phyloP scores from a whole-genome alignment of 495 filamentous ascomycete species.

The Echria macrotheca region DNA sequence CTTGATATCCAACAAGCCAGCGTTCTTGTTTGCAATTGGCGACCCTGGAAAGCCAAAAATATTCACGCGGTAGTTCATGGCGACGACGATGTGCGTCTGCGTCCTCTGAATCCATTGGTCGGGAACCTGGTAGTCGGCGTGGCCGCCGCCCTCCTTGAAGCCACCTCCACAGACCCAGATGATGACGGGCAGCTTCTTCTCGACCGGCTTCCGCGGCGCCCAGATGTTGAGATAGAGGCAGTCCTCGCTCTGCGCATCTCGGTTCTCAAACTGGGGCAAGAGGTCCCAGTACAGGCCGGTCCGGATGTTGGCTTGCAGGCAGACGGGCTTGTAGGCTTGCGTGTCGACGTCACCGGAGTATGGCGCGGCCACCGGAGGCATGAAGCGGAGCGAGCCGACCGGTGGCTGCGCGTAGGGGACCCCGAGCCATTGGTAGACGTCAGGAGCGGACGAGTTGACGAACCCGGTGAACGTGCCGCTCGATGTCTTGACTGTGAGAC shows the following conservation, averaged over 20 bases:
- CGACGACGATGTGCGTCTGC: conserved; percentile 49
- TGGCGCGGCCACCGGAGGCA: conserved; percentile 42
- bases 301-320: conserved; percentile 3
- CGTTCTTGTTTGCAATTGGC: conserved; percentile 25
- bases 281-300: conserved; percentile 4
- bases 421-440: conserved; percentile 41
- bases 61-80: conserved; percentile 58
- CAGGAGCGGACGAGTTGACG: neutral
- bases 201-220: conserved; percentile 14
- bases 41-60: conserved; percentile 54
- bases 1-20: conserved; percentile 50
- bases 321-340: conserved; percentile 33
- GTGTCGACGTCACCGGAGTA: conserved; percentile 42
- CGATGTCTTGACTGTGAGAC: conserved; percentile 11
- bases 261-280: conserved; percentile 3
- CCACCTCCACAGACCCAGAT: conserved; percentile 28
- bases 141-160: conserved; percentile 1
- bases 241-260: conserved; percentile 38
- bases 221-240: conserved; percentile 52
- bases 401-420: conserved; percentile 51
- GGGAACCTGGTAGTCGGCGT: conserved; percentile 9
- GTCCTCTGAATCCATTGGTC: conserved; percentile 30
- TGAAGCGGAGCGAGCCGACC: conserved; percentile 43
- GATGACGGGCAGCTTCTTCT: conserved; percentile 15
- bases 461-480: conserved; percentile 17